Evolutionary conservation across 108 stramenopile species (phyloP).

Genomic region (Fragilariopsis cylindrus): DNA sequence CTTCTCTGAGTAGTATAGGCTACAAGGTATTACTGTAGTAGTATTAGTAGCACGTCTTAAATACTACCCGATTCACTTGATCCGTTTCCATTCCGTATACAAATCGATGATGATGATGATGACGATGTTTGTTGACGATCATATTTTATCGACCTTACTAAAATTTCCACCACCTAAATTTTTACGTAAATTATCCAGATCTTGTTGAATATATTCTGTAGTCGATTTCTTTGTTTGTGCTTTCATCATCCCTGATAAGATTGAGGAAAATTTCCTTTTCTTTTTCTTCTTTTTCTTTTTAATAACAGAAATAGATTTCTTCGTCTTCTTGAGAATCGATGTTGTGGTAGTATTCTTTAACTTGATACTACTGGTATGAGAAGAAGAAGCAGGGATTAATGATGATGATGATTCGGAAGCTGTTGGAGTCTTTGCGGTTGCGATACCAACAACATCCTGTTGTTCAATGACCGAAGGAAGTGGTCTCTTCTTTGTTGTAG

Average conservation of each 20-base stretch:
- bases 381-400: neutral
- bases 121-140: too few relatives aligned
- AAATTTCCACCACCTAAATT: conserved; percentile 60
- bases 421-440: neutral
- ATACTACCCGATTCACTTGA: too few relatives aligned
- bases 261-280: conserved; percentile 58
- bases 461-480: neutral
- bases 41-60: too few relatives aligned
- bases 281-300: conserved; percentile 70
- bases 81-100: too few relatives aligned
- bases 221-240: conserved; percentile 11
- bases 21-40: too few relatives aligned
- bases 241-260: conserved; percentile 55
- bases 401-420: neutral
- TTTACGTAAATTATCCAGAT: conserved; percentile 49
- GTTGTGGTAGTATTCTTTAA: neutral
- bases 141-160: conserved; percentile 71
- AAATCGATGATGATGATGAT: too few relatives aligned
- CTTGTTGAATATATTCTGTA: conserved; percentile 35
- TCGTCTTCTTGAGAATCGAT: neutral
- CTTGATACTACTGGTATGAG: too few relatives aligned
- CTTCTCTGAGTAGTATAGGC: too few relatives aligned
- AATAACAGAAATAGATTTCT: conserved; percentile 10
- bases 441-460: neutral
- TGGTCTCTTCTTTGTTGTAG: too few relatives aligned